phyloP scores from a whole-genome alignment of 1,139 yeast species.

The Pichia sp. region DNA sequence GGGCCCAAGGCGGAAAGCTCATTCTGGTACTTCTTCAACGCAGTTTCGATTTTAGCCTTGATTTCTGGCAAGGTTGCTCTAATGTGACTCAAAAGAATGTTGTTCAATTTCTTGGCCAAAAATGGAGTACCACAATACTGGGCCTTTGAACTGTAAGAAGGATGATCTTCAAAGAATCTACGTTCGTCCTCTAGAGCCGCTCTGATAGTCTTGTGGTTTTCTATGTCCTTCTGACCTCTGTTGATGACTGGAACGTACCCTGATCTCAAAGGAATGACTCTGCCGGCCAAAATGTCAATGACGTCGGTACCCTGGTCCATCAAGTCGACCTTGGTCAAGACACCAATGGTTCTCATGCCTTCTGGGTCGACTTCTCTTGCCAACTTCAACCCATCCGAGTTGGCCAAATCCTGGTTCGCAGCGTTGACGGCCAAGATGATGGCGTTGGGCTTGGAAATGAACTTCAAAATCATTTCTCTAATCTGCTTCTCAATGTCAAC shows the following conservation, averaged over 20 bases:
- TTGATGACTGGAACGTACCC: constrained; percentile 98
- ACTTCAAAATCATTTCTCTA: constrained; percentile 89
- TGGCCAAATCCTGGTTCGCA: constrained; percentile 96
- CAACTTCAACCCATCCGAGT: constrained; percentile 91
- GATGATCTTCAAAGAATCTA: constrained; percentile 68
- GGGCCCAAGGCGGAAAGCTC: constrained; percentile 79
- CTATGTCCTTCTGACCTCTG: constrained; percentile 96
- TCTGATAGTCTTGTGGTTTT: constrained; percentile 77
- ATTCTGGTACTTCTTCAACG: constrained; percentile 72
- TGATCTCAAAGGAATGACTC: constrained; percentile 90
- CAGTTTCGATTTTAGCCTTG: constrained; percentile 82
- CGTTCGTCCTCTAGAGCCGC: constrained; percentile 83
- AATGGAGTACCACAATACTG: constrained; percentile 90
- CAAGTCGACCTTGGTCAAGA: constrained; percentile 89
- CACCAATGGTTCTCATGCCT: constrained; percentile 95
- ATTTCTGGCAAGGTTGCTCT: constrained; percentile 93
- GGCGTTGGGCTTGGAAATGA: constrained; percentile 93
- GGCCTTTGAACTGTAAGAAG: constrained; percentile 79
- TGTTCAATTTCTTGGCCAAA: constrained; percentile 87
- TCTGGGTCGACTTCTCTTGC: constrained; percentile 99
- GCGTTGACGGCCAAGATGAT: constrained; percentile 94
- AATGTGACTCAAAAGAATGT: constrained; percentile 86
- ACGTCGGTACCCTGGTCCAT: constrained; percentile 99
- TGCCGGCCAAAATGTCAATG: constrained; percentile 90
- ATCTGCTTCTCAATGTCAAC: constrained; percentile 94